Evolutionary conservation across 495 filamentous ascomycete species (phyloP), one percentile per base, ranked within the genome.

Genomic region (Lasiosphaeria miniovina): DNA sequence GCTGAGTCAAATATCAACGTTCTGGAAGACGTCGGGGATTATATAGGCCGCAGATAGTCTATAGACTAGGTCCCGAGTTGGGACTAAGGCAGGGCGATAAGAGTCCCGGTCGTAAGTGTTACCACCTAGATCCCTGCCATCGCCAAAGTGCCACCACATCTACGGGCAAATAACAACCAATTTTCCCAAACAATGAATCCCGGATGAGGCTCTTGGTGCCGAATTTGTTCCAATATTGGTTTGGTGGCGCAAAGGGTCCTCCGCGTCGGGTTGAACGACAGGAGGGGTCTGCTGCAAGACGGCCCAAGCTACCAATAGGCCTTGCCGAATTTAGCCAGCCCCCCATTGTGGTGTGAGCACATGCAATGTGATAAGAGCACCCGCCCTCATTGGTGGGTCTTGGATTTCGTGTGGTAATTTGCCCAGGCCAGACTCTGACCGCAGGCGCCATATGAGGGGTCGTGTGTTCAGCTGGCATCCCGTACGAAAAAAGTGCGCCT

Each of bases 291-390:
- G 36, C 65, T 70, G 68, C 70, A 65, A 38, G 59, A 48, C 59
- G 54, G 53, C 51, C 54, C 53, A 53, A 51, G 43, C 57, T 59
- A 40, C 67, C 69, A 72, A 72, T 68, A 54, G 53, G 38, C 55
- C 54, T 49, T 55, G 61, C 63, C 54, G 43, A 43, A 59, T 63
- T 59, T 12, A 40, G 57, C n/a, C 36, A 34, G 32, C 36, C 61
- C 63, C 65, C 63, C 68, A 57, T 65, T 41, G 40, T 57, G 8
- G 57, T 46, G 49, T 57, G 49, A 56, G 52, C 52, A 52, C 31
- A 52, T 71, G 68, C 68, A 68, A 17, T 40, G 61, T 71, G 68
- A 71, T 71, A 71, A 71, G 61, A 53, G 48, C 55, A 8, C 46
- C 43, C 43, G 36, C 50, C 58, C 58, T 57, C 41, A 68, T 68